Conservation (phyloP, 768 basidiomycete species). For the Candolleomyces efflorescens region DNA sequence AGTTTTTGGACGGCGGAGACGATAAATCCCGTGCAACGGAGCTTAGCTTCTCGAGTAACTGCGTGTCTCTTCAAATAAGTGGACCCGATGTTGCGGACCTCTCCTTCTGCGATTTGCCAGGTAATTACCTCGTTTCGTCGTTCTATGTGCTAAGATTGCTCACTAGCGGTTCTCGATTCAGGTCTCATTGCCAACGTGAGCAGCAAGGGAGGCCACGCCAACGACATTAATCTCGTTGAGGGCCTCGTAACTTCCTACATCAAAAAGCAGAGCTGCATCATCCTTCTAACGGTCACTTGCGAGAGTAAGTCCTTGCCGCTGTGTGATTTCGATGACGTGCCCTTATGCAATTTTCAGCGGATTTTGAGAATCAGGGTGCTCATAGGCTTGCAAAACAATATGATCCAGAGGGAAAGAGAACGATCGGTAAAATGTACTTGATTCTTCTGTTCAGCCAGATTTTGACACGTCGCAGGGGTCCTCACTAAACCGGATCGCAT, state of each 20-base stretch:
- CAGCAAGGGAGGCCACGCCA: constrained; percentile 35
- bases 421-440: constrained; percentile 52
- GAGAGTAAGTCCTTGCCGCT: constrained; percentile 45
- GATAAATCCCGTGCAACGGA: constrained; percentile 15
- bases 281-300: constrained; percentile 57
- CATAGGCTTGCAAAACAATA: constrained; percentile 56
- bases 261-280: constrained; percentile 54
- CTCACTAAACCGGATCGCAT: constrained; percentile 75
- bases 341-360: constrained; percentile 39
- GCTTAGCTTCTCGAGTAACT: constrained; percentile 50
- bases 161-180: constrained; percentile 14
- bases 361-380: constrained; percentile 78
- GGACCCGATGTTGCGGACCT: constrained; percentile 59
- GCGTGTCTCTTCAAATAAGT: constrained; percentile 54
- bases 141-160: neutral
- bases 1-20: constrained; percentile 37
- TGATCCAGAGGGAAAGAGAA: constrained; percentile 62
- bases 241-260: constrained; percentile 58
- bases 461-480: constrained; percentile 42
- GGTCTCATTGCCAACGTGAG: constrained; percentile 59
- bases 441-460: neutral
- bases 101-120: constrained; percentile 63
- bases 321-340: neutral
- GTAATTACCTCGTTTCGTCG: constrained; percentile 19
- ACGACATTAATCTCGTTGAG: constrained; percentile 61